A percentile compares a stretch with the other conserved stretches of the same genome.
Conservation (phyloP, 345 rosid genomes). For the Rhizophora mangle region DNA sequence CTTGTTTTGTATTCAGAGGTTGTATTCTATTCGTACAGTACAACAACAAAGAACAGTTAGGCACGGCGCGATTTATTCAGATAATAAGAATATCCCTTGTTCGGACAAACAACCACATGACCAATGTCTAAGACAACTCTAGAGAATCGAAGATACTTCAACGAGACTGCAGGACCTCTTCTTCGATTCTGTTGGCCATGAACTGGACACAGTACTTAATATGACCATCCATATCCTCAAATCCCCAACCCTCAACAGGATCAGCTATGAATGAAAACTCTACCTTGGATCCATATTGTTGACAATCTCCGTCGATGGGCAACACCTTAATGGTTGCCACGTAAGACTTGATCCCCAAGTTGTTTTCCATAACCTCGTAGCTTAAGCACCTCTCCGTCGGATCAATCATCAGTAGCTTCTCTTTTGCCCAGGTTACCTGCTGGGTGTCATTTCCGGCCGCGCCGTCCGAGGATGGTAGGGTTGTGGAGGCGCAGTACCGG, state of each 20-base stretch:
- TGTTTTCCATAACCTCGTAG: slow-evolving; percentile 61
- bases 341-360: slow-evolving; percentile 46
- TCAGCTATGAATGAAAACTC: slow-evolving; percentile 68
- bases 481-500: slow-evolving; percentile 43
- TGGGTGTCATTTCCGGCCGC: not conserved
- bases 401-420: slow-evolving; percentile 48
- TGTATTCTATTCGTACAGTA: too few relatives aligned
- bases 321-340: slow-evolving; percentile 41
- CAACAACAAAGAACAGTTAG: too few relatives aligned
- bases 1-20: too few relatives aligned
- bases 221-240: slow-evolving; percentile 40
- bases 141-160: too few relatives aligned
- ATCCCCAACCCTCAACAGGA: slow-evolving; percentile 52
- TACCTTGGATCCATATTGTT: slow-evolving; percentile 34
- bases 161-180: slow-evolving; percentile 1
- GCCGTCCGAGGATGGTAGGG: not conserved
- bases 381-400: slow-evolving; percentile 39
- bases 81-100: too few relatives aligned
- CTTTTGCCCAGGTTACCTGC: slow-evolving; percentile 44
- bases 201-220: slow-evolving; percentile 32
- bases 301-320: slow-evolving; percentile 18
- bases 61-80: too few relatives aligned
- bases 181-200: slow-evolving; percentile 50
- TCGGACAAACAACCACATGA: too few relatives aligned
- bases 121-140: too few relatives aligned